Percentiles rank a stretch among this genome's conserved stretches.
Evolutionary conservation across 2,329 filamentous ascomycete species (phyloP).

Genomic region (Trichoderma afroharzianum): DNA sequence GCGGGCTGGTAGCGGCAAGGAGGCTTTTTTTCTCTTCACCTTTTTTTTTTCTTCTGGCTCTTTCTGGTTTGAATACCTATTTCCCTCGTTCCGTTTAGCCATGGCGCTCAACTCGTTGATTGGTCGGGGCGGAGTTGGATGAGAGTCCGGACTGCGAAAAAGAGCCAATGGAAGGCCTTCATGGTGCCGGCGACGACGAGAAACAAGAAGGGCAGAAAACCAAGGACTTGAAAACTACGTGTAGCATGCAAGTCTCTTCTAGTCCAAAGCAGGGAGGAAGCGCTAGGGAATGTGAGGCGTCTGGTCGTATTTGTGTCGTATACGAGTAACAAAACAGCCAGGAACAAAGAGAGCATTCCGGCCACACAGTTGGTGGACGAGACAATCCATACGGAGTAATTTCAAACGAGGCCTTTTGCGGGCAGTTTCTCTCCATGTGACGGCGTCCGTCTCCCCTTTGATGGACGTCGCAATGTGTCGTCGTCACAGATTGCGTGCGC

Average conservation of each 20-base stretch:
- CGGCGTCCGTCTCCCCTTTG: background rate
- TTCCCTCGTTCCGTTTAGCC: background rate
- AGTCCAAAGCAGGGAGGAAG: background rate
- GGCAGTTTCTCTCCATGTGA: background rate
- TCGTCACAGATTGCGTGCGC: conserved; percentile 15
- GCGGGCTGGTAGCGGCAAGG: background rate
- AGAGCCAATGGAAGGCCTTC: conserved; percentile 6
- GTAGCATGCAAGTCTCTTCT: background rate
- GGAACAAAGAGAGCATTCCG: background rate
- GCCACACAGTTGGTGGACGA: conserved; percentile 9
- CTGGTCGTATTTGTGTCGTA: conserved; percentile 10
- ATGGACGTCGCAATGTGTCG: background rate
- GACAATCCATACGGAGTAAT: conserved; percentile 14
- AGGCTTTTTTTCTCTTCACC: background rate
- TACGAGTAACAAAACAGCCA: background rate
- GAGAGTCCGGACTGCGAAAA: background rate
- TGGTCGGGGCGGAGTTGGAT: background rate
- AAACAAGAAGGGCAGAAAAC: background rate
- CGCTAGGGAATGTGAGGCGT: conserved; percentile 3
- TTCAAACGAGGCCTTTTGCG: conserved; percentile 4
- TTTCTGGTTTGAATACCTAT: background rate
- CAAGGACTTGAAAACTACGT: background rate
- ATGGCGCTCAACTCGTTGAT: background rate
- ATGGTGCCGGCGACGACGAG: conserved; percentile 3
- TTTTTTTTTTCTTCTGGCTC: background rate